phyloP scores from a whole-genome alignment of 495 filamentous ascomycete species.

The Arthonia radiata region DNA sequence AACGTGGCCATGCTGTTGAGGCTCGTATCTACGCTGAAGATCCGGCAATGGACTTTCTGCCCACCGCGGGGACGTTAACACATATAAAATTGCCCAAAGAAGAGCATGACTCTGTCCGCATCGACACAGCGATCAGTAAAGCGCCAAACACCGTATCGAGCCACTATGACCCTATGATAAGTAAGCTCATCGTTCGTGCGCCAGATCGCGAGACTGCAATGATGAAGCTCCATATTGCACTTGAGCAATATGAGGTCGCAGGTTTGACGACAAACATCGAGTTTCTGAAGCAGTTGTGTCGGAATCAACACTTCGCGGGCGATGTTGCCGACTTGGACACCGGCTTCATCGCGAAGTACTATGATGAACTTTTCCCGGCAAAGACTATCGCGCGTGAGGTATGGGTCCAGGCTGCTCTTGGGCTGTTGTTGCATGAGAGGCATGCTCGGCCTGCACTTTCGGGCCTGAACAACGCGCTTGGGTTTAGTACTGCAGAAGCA shows the following conservation, averaged over 20 bases:
- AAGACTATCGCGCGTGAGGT: constrained; percentile 32
- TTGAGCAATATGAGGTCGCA: constrained; percentile 79
- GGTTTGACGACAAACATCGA: constrained; percentile 90
- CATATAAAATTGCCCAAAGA: constrained; percentile 58
- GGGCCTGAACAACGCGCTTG: too few relatives aligned
- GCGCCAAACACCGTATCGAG: constrained; percentile 78
- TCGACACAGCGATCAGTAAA: constrained; percentile 83
- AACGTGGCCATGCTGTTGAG: constrained; percentile 70
- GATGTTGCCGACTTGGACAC: constrained; percentile 94
- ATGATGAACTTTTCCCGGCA: constrained; percentile 28
- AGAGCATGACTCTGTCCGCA: constrained; percentile 44
- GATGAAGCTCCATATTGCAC: constrained; percentile 52
- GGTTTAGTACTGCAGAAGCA: too few relatives aligned
- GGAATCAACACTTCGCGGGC: constrained; percentile 56
- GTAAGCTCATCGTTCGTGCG: constrained; percentile 86
- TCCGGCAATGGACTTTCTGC: constrained; percentile 67
- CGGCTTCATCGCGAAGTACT: constrained; percentile 79
- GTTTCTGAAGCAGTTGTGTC: constrained; percentile 70
- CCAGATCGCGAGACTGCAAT: constrained; percentile 55
- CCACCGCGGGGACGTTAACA: constrained; percentile 71
- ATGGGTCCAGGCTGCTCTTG: constrained; percentile 65
- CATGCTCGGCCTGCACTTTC: constrained; percentile 2
- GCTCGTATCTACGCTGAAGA: constrained; percentile 94
- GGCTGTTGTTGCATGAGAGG: constrained; percentile 25
- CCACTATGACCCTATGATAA: constrained; percentile 98